Conservation (phyloP, 768 basidiomycete genomes). For the Phallus indusiatus region DNA sequence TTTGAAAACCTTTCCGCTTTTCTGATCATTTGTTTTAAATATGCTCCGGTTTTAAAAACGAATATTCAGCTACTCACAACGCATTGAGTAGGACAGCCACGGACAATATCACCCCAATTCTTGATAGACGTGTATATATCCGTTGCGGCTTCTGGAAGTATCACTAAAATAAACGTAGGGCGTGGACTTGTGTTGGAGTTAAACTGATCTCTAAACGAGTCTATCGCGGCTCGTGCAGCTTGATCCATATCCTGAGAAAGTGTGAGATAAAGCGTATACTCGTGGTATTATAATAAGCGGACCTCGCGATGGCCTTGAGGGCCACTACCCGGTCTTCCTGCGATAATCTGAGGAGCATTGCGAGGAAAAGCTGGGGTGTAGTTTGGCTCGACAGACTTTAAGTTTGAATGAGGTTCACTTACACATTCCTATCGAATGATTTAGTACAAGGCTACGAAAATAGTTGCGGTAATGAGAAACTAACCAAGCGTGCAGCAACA, state of each 20-base stretch:
- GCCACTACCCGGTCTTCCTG: neutral
- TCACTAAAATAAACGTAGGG: conserved; percentile 33
- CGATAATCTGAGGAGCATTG: neutral
- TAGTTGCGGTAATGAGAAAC: conserved; percentile 2
- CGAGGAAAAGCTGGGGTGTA: neutral
- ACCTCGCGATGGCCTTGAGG: neutral
- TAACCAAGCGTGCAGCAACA: conserved; percentile 25
- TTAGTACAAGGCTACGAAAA: neutral
- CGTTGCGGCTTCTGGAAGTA: conserved; percentile 42
- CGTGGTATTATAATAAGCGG: too few species aligned
- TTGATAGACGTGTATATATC: conserved; percentile 40
- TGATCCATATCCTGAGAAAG: neutral
- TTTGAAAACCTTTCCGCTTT: conserved; percentile 24
- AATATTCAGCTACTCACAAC: conserved; percentile 21
- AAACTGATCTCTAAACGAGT: neutral
- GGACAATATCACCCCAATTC: conserved; percentile 43
- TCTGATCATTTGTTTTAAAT: neutral
- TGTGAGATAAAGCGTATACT: neutral
- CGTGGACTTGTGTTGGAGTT: conserved; percentile 10
- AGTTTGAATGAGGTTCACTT: neutral
- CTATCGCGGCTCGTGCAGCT: conserved; percentile 19
- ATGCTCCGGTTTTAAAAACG: neutral
- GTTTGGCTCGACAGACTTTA: neutral
- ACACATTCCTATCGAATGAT: conserved; percentile 1
- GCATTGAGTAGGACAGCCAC: conserved; percentile 38